These are phyloP conservation scores for Auxenochlorella pyrenoidosa DNA, from an alignment of 139 green algal species.

Conservation along the genomic window DNA sequence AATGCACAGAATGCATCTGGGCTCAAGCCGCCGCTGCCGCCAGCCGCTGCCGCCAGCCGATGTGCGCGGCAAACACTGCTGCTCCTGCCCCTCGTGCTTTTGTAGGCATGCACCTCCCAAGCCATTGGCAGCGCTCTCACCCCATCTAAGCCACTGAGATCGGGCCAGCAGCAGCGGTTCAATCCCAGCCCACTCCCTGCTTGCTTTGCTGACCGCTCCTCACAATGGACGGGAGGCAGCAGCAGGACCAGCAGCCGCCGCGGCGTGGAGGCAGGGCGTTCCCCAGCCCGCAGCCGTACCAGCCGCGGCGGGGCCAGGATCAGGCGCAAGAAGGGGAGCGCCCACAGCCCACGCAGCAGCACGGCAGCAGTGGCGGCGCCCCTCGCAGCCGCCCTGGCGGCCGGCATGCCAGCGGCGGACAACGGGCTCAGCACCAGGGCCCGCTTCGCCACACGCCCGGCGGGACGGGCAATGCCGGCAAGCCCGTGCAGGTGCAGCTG, in stretches of 20 bases:
- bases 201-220: constrained; percentile 19
- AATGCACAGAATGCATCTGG: too few species aligned
- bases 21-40: too few species aligned
- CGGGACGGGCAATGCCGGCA: background rate
- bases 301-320: constrained; percentile 11
- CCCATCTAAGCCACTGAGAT: background rate
- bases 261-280: background rate
- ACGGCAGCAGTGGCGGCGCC: background rate
- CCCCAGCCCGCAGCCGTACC: constrained; percentile 26
- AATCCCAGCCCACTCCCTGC: background rate
- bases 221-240: constrained; percentile 21
- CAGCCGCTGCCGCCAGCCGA: too few species aligned
- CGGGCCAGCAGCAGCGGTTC: background rate
- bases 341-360: background rate
- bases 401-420: background rate
- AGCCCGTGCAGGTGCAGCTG: background rate
- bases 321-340: background rate
- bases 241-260: constrained; percentile 21
- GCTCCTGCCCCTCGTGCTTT: too few species aligned
- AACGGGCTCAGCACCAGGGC: background rate
- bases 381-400: background rate
- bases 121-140: too few species aligned
- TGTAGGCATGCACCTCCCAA: too few species aligned
- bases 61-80: too few species aligned
- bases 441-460: background rate